A percentile compares a stretch with the other conserved stretches of the same genome.
phyloP scores from a whole-genome alignment of 805 yeast genomes.

The Pachysolen tannophilus region DNA sequence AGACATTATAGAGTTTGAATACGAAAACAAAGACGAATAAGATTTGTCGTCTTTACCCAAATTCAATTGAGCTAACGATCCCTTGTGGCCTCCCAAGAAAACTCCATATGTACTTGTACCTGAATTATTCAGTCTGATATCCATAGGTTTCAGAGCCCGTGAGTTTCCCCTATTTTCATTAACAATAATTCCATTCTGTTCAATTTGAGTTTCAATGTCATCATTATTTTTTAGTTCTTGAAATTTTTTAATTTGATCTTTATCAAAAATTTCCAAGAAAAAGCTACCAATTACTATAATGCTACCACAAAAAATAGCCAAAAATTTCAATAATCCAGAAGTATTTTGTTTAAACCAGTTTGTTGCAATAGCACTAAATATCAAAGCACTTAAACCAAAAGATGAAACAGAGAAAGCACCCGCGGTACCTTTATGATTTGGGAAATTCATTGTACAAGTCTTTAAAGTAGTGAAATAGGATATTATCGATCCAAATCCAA shows the following conservation, averaged over 20 bases:
- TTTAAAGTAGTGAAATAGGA: conserved; percentile 54
- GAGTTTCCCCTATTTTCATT: no score
- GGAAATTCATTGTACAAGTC: conserved; percentile 57
- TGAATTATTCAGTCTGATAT: no score
- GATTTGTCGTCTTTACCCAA: conserved; percentile 11
- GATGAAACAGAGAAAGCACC: conserved; percentile 61
- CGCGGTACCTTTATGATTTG: conserved; percentile 62
- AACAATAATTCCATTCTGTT: no score
- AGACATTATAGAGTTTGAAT: conserved; percentile 17
- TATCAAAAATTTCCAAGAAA: conserved; percentile 31
- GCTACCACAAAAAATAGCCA: conserved; percentile 44
- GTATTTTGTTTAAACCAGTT: conserved; percentile 43
- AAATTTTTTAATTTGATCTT: conserved; percentile 17
- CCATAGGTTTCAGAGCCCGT: no score
- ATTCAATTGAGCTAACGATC: conserved; percentile 26
- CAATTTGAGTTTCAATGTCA: not conserved
- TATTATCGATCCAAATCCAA: conserved; percentile 61
- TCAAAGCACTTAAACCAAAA: conserved; percentile 64
- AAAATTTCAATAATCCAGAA: conserved; percentile 45
- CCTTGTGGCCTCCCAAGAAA: conserved; percentile 23
- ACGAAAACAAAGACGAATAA: conserved; percentile 20
- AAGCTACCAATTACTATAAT: conserved; percentile 35
- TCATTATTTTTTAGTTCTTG: conserved; percentile 5
- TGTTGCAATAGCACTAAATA: conserved; percentile 53
- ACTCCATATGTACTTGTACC: conserved; percentile 8